Base-by-base conservation (phyloP, 2,329 filamentous ascomycete genomes). In the Fonsecaea nubica region DNA sequence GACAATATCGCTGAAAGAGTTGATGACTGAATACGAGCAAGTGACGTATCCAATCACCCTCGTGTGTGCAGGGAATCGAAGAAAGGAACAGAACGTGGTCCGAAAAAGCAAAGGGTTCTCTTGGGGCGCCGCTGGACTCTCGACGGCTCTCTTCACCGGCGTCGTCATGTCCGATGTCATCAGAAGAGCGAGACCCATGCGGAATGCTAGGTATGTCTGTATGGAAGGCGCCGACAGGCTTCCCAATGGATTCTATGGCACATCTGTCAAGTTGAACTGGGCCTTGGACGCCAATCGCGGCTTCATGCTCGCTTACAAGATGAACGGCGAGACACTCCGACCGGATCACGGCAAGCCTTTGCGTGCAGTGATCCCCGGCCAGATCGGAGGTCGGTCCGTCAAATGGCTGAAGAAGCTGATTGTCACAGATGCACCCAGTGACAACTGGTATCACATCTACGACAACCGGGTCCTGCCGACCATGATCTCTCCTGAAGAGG, bases 381-480 rank as follows among this genome's bases (percentile, higher is more conserved):
- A 96, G 77, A 97, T 97, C 68, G 93, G 93, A 38, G 93, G 93
- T 0, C 86, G 93, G 69, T 96, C 92, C 76, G 93, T 97, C 36
- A 97, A 97, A 78, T 97, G 93, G 93, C 77, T 97, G 65, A 94
- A 90, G 80, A 89, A 84, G 70, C 85, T 97, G 67, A 90, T 93
- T 52, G 78, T 97, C 58, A 94, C 92, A 0, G 86, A 89, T 9
- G 82, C 84, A 30, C 92, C 93, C 0, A 96, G 92, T 75, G 90
- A 94, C 69, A 97, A 96, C 75, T 96, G 92, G 92, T 97, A 97
- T 74, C 93, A 97, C 77, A 92, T 96, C 69, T 93, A 95, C 77
- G 93, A 97, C 77, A 97, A 97, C 76, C 84, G 92, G 65, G 92
- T 97, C 1, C 80, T 97, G 45, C 93, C 93, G 5, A 96, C 92